phyloP scores from a whole-genome alignment of 768 basidiomycete genomes.

The Mycena polygramma region DNA sequence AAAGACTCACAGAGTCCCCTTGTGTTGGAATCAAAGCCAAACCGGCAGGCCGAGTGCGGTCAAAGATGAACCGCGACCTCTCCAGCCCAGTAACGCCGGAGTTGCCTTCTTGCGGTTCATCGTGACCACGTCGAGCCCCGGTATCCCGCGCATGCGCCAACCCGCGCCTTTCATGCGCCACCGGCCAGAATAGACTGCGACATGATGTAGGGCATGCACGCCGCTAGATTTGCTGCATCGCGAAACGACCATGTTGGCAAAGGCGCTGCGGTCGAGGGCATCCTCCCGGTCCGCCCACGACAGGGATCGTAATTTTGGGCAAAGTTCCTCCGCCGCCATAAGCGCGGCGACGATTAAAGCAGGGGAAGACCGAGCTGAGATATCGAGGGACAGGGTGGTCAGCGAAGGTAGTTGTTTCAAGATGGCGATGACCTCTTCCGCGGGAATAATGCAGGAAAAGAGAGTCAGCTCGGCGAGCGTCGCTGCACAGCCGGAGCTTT shows the following conservation, averaged over 20 bases:
- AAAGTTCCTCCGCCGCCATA: neutral
- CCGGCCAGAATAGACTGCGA: neutral
- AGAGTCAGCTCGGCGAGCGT: slow-evolving; percentile 6
- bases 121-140: neutral
- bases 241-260: slow-evolving; percentile 8
- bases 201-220: neutral
- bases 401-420: neutral
- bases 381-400: neutral
- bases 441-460: neutral
- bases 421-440: neutral
- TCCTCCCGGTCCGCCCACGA: slow-evolving; percentile 9
- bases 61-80: too few species aligned
- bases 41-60: too few species aligned
- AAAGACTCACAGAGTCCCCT: too few species aligned
- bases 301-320: neutral
- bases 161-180: neutral
- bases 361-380: neutral
- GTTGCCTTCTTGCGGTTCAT: neutral
- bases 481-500: neutral
- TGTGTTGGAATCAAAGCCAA: too few species aligned
- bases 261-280: neutral
- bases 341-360: slow-evolving; percentile 8
- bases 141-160: neutral
- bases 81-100: too few species aligned
- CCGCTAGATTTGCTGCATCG: neutral